Evolutionary conservation across 306 rosid species (phyloP).

Genomic region (Bauhinia variegata): DNA sequence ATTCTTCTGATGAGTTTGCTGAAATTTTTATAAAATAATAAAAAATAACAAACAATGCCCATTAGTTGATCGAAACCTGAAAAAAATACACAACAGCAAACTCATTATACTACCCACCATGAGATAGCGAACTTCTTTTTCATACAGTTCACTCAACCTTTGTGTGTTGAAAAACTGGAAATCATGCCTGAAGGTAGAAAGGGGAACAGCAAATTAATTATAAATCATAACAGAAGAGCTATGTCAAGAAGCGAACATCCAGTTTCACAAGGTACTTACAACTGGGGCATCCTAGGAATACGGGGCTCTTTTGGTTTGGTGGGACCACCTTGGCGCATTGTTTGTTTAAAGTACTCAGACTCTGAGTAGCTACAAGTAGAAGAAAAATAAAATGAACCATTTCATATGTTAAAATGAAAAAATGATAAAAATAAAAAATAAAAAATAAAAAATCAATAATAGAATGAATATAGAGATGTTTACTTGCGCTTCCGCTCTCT

Average conservation of each 20-base stretch:
- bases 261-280: slow-evolving; percentile 61
- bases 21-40: slow-evolving; percentile 35
- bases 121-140: slow-evolving; percentile 95
- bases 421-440: background rate
- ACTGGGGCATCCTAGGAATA: slow-evolving; percentile 98
- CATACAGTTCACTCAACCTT: slow-evolving; percentile 91
- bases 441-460: background rate
- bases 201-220: slow-evolving; percentile 1
- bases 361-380: slow-evolving; percentile 75
- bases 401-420: slow-evolving; percentile 16
- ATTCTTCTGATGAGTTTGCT: slow-evolving; percentile 99
- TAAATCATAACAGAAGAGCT: slow-evolving; percentile 9
- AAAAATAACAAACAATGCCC: slow-evolving; percentile 25
- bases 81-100: slow-evolving; percentile 9
- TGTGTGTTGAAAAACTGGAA: slow-evolving; percentile 95
- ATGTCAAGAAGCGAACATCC: slow-evolving; percentile 1
- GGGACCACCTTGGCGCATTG: slow-evolving; percentile 97
- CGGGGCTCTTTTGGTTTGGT: slow-evolving; percentile 94
- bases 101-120: slow-evolving; percentile 66
- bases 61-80: slow-evolving; percentile 7
- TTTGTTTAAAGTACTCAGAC: slow-evolving; percentile 94
- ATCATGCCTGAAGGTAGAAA: slow-evolving; percentile 69
- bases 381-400: slow-evolving; percentile 27
- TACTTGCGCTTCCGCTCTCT: slow-evolving; percentile 99
- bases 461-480: slow-evolving; percentile 7